phyloP scores from a whole-genome alignment of 73 alveolate species.

The Symbiodinium pilosum region DNA sequence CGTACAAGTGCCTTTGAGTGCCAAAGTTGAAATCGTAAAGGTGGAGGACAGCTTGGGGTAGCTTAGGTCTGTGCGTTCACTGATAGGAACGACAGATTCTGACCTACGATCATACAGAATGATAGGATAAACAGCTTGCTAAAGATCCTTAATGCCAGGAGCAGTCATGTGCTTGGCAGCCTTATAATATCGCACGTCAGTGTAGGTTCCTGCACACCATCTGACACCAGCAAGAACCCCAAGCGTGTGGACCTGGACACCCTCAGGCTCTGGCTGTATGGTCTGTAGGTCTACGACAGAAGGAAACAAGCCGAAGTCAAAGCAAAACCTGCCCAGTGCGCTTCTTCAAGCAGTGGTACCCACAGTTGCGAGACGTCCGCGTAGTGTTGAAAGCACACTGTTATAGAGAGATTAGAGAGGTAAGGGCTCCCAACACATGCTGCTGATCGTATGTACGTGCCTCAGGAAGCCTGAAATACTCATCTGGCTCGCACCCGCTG shows the following conservation, averaged over 20 bases:
- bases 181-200: background rate
- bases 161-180: background rate
- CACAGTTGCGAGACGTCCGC: too few species aligned
- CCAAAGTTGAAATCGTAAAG: too few species aligned
- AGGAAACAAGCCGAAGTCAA: slow-evolving; percentile 56
- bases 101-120: background rate
- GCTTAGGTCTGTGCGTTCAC: too few species aligned
- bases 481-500: slow-evolving; percentile 40
- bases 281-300: slow-evolving; percentile 59
- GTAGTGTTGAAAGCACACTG: background rate
- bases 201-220: too few species aligned
- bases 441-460: background rate
- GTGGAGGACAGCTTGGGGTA: too few species aligned
- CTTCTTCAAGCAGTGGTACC: too few species aligned
- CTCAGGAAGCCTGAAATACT: slow-evolving; percentile 61
- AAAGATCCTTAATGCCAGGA: background rate
- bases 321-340: slow-evolving; percentile 63
- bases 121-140: background rate
- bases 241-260: too few species aligned
- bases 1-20: background rate
- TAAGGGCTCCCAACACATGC: background rate
- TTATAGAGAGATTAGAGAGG: background rate
- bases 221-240: too few species aligned
- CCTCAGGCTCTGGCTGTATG: slow-evolving; percentile 25
- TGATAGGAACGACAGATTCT: too few species aligned